phyloP scores from a whole-genome alignment of 139 green algal species.

The Chlorella sp. region DNA sequence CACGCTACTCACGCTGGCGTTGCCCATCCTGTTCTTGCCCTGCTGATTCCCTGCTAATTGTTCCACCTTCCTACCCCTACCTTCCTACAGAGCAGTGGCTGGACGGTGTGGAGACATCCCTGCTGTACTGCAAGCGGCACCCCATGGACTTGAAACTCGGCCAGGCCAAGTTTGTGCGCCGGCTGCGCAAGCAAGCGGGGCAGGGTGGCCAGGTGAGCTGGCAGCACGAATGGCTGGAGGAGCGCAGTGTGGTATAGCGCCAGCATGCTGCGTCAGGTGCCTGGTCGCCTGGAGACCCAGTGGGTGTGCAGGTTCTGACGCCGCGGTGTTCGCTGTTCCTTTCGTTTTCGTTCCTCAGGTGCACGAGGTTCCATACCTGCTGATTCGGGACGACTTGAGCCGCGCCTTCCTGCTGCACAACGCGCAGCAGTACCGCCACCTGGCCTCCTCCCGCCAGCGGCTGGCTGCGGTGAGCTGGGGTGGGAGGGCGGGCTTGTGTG shows the following conservation, averaged over 20 bases:
- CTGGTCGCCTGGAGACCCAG: too few species aligned
- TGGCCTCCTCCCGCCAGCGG: conserved; percentile 26
- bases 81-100: not conserved
- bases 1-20: not conserved
- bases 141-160: not conserved
- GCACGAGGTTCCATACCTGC: not conserved
- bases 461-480: conserved; percentile 9
- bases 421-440: conserved; percentile 16
- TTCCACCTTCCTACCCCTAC: not conserved
- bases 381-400: conserved; percentile 8
- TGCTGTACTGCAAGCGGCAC: conserved; percentile 44
- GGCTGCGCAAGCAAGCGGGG: not conserved
- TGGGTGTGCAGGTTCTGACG: too few species aligned
- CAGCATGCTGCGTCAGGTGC: too few species aligned
- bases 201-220: too few species aligned
- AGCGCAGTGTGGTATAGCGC: too few species aligned
- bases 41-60: not conserved
- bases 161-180: not conserved
- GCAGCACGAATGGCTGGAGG: too few species aligned
- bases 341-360: too few species aligned
- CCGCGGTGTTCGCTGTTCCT: too few species aligned
- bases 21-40: not conserved
- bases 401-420: conserved; percentile 9
- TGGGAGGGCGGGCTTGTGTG: not conserved
- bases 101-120: conserved; percentile 29